phyloP scores from a whole-genome alignment of 345 rosid genomes.

The Physaria fendleri region DNA sequence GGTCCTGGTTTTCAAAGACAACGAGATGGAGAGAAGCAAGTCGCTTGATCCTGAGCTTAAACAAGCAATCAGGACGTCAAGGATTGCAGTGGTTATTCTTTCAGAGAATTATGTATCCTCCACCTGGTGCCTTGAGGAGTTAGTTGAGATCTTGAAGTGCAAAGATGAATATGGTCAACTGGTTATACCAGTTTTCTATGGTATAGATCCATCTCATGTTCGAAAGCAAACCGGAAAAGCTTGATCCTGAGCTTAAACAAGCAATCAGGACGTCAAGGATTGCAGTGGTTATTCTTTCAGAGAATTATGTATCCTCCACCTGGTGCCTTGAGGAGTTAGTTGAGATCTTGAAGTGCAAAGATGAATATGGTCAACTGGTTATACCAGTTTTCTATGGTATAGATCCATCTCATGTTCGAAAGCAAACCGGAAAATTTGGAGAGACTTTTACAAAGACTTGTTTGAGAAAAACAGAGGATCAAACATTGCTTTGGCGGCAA shows the following conservation, averaged over 20 bases:
- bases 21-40: background rate
- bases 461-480: background rate
- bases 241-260: background rate
- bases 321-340: conserved; percentile 5
- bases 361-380: background rate
- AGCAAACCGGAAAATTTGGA: background rate
- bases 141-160: background rate
- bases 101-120: background rate
- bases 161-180: background rate
- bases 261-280: background rate
- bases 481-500: background rate
- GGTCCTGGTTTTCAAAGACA: background rate
- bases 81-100: background rate
- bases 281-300: background rate
- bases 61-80: background rate
- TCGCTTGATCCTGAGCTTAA: background rate
- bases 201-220: conserved; percentile 1
- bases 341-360: background rate
- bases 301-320: background rate
- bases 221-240: background rate
- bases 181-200: background rate
- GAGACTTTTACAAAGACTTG: background rate
- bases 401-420: conserved; percentile 1
- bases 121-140: conserved; percentile 1
- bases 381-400: background rate